Conservation (phyloP, 371 early-diverging fungal species). For the Mortierella sp. region DNA sequence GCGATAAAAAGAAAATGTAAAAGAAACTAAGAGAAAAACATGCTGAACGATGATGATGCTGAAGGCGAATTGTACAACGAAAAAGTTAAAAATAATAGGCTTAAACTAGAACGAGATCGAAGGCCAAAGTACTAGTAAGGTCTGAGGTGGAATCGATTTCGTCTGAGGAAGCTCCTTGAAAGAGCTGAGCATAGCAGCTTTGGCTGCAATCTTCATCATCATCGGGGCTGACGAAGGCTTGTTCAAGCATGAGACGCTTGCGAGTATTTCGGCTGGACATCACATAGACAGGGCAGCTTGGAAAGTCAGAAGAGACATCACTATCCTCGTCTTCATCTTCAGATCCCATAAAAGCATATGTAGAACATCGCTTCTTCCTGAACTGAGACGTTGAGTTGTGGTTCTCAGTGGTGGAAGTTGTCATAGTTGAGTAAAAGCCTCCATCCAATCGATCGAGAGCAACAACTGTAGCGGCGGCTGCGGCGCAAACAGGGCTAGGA, state of each 20-base stretch:
- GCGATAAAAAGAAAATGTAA: not conserved
- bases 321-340: constrained; percentile 44
- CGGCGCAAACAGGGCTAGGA: constrained; percentile 54
- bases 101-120: constrained; percentile 23
- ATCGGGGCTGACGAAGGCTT: constrained; percentile 50
- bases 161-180: constrained; percentile 33
- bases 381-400: not conserved
- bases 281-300: constrained; percentile 38
- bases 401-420: constrained; percentile 9
- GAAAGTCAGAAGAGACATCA: constrained; percentile 9
- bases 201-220: constrained; percentile 28
- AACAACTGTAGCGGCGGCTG: constrained; percentile 50
- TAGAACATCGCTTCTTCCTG: constrained; percentile 46
- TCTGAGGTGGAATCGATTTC: constrained; percentile 25
- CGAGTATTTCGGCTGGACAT: constrained; percentile 55
- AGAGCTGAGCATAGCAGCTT: constrained; percentile 46
- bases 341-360: constrained; percentile 41
- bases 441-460: constrained; percentile 41
- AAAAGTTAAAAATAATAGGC: not conserved
- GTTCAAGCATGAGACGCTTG: constrained; percentile 57
- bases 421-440: constrained; percentile 11
- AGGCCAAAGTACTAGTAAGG: constrained; percentile 32
- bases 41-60: not conserved
- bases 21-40: not conserved
- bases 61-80: constrained; percentile 8